Conservation (phyloP, 2,329 filamentous ascomycete genomes). For the Fusarium domesticum region DNA sequence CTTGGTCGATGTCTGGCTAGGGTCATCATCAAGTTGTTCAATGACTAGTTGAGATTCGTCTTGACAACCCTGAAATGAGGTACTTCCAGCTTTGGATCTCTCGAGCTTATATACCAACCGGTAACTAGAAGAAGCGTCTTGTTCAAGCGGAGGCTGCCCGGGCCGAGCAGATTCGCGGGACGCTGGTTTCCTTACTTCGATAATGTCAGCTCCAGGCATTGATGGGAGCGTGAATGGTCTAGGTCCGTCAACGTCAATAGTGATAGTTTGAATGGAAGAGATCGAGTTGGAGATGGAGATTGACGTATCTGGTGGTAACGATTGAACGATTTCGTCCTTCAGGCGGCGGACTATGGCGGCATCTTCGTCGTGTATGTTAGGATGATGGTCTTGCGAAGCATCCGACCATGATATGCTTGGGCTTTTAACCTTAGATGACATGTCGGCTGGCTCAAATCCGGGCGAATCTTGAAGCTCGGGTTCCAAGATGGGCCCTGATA, state of each 20-base stretch:
- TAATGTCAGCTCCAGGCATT: slow-evolving; percentile 56
- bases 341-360: slow-evolving; percentile 45
- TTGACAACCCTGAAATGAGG: slow-evolving; percentile 37
- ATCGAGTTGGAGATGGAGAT: slow-evolving; percentile 60
- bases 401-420: slow-evolving; percentile 1
- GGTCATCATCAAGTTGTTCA: slow-evolving; percentile 28
- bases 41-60: slow-evolving; percentile 27
- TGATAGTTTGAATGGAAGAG: slow-evolving; percentile 60
- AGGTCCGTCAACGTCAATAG: slow-evolving; percentile 58
- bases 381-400: not conserved
- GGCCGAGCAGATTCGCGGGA: slow-evolving; percentile 10
- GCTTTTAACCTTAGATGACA: slow-evolving; percentile 2
- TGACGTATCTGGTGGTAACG: slow-evolving; percentile 54
- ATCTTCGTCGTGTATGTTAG: slow-evolving; percentile 30
- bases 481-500: not conserved
- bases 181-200: slow-evolving; percentile 47
- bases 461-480: not conserved
- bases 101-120: slow-evolving; percentile 59
- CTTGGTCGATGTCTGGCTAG: slow-evolving; percentile 5
- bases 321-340: slow-evolving; percentile 52
- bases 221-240: slow-evolving; percentile 50
- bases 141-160: slow-evolving; percentile 19
- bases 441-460: slow-evolving; percentile 1
- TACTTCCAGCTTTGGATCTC: slow-evolving; percentile 48
- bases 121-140: slow-evolving; percentile 38